These are phyloP conservation scores for Phaffomyces opuntiae DNA, from an alignment of 805 yeast genomes.

Conservation along the genomic window DNA sequence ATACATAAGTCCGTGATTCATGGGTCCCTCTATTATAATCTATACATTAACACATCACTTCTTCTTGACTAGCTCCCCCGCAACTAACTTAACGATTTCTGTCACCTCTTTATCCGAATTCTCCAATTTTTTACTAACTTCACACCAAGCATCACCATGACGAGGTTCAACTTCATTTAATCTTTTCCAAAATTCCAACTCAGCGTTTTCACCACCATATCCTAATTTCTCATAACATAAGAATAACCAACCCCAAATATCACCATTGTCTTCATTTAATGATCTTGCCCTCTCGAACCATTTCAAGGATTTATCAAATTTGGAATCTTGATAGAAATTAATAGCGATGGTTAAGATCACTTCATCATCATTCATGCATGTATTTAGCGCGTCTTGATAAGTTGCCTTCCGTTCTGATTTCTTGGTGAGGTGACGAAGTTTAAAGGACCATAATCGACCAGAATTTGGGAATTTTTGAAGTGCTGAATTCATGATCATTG, in stretches of 20 bases:
- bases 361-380: slow-evolving; percentile 51
- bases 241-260: slow-evolving; percentile 65
- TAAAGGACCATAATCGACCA: slow-evolving; percentile 59
- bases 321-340: slow-evolving; percentile 60
- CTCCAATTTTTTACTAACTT: slow-evolving; percentile 38
- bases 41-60: neutral
- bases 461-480: slow-evolving; percentile 51
- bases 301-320: slow-evolving; percentile 51
- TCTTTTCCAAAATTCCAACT: slow-evolving; percentile 25
- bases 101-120: slow-evolving; percentile 34
- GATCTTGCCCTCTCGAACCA: slow-evolving; percentile 70
- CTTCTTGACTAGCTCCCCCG: slow-evolving; percentile 1
- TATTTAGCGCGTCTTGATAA: slow-evolving; percentile 64
- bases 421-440: slow-evolving; percentile 37
- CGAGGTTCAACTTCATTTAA: slow-evolving; percentile 46
- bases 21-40: no score
- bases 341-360: slow-evolving; percentile 61
- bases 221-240: slow-evolving; percentile 30
- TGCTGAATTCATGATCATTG: slow-evolving; percentile 49
- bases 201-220: slow-evolving; percentile 27
- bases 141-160: slow-evolving; percentile 57
- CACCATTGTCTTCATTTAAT: slow-evolving; percentile 59
- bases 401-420: slow-evolving; percentile 47
- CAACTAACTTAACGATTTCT: slow-evolving; percentile 31
- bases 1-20: no score